phyloP scores from a whole-genome alignment of 1,284 basidiomycete species.

The Moesziomyces antarcticus region DNA sequence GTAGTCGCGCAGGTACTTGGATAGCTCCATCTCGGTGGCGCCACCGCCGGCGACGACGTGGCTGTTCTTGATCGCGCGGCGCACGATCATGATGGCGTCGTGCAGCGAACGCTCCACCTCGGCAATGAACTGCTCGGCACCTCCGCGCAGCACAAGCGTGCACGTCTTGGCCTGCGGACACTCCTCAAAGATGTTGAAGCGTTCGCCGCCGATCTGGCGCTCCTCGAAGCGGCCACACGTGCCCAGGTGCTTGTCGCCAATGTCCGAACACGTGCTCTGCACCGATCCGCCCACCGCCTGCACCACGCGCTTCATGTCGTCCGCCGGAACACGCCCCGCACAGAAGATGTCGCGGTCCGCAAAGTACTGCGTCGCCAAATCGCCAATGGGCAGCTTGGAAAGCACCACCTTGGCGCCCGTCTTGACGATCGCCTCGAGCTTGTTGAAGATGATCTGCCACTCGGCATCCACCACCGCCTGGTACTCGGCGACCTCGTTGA shows the following conservation, averaged over 20 bases:
- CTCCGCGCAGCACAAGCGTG: constrained; percentile 93
- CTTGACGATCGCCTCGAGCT: constrained; percentile 93
- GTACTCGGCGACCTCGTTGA: constrained; percentile 86
- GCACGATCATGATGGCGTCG: constrained; percentile 99
- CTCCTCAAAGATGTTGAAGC: constrained; percentile 95
- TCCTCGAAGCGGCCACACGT: constrained; percentile 92
- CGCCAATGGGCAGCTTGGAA: constrained; percentile 97
- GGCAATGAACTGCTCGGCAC: constrained; percentile 98
- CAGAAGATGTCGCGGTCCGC: constrained; percentile 99
- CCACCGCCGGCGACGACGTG: constrained; percentile 97
- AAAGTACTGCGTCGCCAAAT: constrained; percentile 99
- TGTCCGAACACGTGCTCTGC: constrained; percentile 95
- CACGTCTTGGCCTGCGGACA: constrained; percentile 97
- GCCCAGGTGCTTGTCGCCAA: constrained; percentile 88
- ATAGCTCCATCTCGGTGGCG: constrained; percentile 98
- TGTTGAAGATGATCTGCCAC: constrained; percentile 99
- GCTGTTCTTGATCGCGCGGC: constrained; percentile 93
- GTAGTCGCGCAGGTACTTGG: constrained; percentile 88
- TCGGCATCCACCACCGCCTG: constrained; percentile 99
- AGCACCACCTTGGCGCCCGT: constrained; percentile 98
- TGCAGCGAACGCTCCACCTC: constrained; percentile 97
- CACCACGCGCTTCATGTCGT: constrained; percentile 91
- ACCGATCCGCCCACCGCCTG: constrained; percentile 95
- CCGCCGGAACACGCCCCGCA: constrained; percentile 91
- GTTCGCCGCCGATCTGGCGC: constrained; percentile 93